Conservation (phyloP, 2,329 filamentous ascomycete species). For the Rhytidhysteron rufulum region DNA sequence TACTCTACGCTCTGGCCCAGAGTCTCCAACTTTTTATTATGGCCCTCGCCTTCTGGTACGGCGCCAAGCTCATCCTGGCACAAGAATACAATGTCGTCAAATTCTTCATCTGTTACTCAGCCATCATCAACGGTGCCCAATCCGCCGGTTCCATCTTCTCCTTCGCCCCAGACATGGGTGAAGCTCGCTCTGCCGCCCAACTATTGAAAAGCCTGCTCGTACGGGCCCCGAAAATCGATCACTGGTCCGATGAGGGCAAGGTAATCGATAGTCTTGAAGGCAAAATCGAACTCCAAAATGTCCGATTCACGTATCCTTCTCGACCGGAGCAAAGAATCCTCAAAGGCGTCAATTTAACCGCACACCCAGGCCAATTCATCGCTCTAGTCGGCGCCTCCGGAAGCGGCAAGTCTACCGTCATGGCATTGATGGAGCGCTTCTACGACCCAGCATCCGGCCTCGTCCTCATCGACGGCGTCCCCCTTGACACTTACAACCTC, state of each 20-base stretch:
- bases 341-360: constrained; percentile 70
- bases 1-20: constrained; percentile 76
- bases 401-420: constrained; percentile 91
- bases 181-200: constrained; percentile 78
- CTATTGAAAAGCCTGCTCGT: constrained; percentile 83
- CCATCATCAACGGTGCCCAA: constrained; percentile 82
- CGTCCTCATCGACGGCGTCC: constrained; percentile 76
- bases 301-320: constrained; percentile 92
- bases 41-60: constrained; percentile 89
- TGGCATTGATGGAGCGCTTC: constrained; percentile 87
- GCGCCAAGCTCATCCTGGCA: constrained; percentile 69
- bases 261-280: constrained; percentile 64
- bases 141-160: constrained; percentile 84
- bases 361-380: constrained; percentile 76
- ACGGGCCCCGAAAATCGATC: constrained; percentile 74
- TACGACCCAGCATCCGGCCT: constrained; percentile 83
- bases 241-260: constrained; percentile 71
- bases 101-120: constrained; percentile 83
- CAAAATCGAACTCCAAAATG: constrained; percentile 81
- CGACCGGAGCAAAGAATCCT: constrained; percentile 89
- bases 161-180: constrained; percentile 90
- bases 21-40: constrained; percentile 70
- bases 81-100: constrained; percentile 73
- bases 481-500: constrained; percentile 60
- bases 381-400: constrained; percentile 92